phyloP scores from a whole-genome alignment of 2,329 filamentous ascomycete species.

The Colletotrichum salicis region DNA sequence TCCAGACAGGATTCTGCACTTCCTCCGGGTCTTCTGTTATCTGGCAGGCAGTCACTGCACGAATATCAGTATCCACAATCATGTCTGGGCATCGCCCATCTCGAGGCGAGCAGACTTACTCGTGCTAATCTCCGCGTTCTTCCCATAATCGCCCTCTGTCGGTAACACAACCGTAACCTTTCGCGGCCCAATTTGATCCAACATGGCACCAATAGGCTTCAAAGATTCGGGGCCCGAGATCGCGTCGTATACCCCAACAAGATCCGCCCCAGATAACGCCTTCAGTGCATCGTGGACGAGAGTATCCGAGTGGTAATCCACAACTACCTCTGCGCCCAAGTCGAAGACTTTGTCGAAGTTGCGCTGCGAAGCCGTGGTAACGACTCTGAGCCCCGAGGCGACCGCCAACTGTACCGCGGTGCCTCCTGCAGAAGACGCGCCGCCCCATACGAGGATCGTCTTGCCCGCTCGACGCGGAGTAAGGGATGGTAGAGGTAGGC shows the following conservation, averaged over 20 bases:
- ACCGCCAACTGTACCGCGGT: conserved; percentile 57
- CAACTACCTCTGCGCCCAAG: conserved; percentile 55
- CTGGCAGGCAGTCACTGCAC: neutral
- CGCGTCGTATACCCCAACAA: conserved; percentile 10
- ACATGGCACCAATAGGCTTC: conserved; percentile 4
- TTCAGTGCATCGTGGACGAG: conserved; percentile 39
- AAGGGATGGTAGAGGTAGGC: conserved; percentile 16
- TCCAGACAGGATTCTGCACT: neutral
- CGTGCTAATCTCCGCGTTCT: neutral
- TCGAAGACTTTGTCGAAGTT: conserved; percentile 54
- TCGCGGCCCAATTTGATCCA: neutral
- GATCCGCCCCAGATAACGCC: neutral
- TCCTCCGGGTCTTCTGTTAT: neutral
- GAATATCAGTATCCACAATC: neutral
- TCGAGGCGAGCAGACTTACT: too few species aligned
- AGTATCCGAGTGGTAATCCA: conserved; percentile 53
- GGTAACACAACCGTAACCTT: conserved; percentile 1
- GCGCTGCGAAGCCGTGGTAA: conserved; percentile 52
- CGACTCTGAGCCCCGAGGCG: conserved; percentile 55
- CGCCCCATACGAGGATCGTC: conserved; percentile 54
- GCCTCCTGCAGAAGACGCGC: conserved; percentile 56
- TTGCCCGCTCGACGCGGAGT: conserved; percentile 34
- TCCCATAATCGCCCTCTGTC: neutral
- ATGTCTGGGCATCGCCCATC: too few species aligned
- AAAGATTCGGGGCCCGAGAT: neutral